Conservation (phyloP, 169 alveolate species). For the Cryptosporidium viatorum region DNA sequence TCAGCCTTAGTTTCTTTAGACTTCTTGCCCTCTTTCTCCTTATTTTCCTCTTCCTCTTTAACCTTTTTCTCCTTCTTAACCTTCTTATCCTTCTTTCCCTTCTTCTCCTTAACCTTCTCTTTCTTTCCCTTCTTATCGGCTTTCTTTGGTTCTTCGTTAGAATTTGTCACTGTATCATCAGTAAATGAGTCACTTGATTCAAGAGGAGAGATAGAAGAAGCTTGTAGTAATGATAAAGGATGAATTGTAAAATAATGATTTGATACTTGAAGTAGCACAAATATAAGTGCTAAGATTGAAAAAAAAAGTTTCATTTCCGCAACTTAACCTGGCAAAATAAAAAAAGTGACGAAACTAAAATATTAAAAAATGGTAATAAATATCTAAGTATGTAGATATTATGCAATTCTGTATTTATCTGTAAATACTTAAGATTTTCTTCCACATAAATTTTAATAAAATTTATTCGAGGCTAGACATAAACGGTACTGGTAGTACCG, state of each 20-base stretch:
- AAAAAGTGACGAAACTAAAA: not conserved
- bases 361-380: not conserved
- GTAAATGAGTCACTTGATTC: not conserved
- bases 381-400: not conserved
- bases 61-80: too few relatives aligned
- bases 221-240: not conserved
- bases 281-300: not conserved
- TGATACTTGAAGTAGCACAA: not conserved
- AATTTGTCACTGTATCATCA: not conserved
- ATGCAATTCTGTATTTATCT: not conserved
- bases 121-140: not conserved
- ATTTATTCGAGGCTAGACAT: slow-evolving; percentile 31
- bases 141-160: not conserved
- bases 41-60: not conserved
- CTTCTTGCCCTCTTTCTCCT: not conserved
- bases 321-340: not conserved
- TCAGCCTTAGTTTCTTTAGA: not conserved
- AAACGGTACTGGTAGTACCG: slow-evolving; percentile 23
- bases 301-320: slow-evolving; percentile 5
- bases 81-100: not conserved
- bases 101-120: not conserved
- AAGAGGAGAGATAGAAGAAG: not conserved
- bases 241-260: not conserved
- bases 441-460: not conserved
- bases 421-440: not conserved